These are phyloP conservation scores for Globisporangium barbulae DNA, from an alignment of 352 stramenopile genomes.

Conservation along the genomic window DNA sequence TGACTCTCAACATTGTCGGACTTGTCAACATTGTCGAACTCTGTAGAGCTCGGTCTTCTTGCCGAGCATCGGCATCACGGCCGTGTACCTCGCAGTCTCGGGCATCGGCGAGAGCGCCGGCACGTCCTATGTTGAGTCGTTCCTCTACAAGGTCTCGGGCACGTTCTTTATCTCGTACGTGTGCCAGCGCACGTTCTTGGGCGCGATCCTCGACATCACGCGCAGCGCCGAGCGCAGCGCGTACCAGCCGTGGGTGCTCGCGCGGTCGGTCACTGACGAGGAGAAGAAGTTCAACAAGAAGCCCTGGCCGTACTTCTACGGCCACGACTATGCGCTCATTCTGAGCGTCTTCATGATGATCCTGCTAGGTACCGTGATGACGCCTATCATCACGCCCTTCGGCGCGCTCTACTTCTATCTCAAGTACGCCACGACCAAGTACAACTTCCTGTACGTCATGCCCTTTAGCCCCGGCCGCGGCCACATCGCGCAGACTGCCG, in stretches of 20 bases:
- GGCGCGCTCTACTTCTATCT: constrained; percentile 81
- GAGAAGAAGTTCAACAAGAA: constrained; percentile 46
- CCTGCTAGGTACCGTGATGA: constrained; percentile 73
- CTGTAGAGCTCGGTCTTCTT: constrained; percentile 73
- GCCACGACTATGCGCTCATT: constrained; percentile 79
- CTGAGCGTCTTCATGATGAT: constrained; percentile 76
- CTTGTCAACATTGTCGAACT: neutral
- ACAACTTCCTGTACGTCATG: constrained; percentile 80
- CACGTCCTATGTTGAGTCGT: constrained; percentile 69
- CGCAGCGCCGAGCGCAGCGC: constrained; percentile 57
- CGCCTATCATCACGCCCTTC: constrained; percentile 74
- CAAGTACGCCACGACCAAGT: constrained; percentile 71
- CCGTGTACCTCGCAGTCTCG: constrained; percentile 70
- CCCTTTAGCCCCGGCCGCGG: constrained; percentile 63
- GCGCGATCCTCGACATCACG: constrained; percentile 69
- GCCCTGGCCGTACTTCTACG: constrained; percentile 63
- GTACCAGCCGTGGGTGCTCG: constrained; percentile 66
- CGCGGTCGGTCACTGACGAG: constrained; percentile 54
- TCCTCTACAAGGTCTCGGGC: constrained; percentile 81
- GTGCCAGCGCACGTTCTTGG: constrained; percentile 76
- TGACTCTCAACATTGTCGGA: neutral
- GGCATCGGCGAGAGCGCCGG: constrained; percentile 44
- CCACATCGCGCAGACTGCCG: constrained; percentile 59
- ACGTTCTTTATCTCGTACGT: constrained; percentile 88
- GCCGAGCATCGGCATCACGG: constrained; percentile 73